Conservation (phyloP, 139 green algal genomes). For the Volvox africanus region DNA sequence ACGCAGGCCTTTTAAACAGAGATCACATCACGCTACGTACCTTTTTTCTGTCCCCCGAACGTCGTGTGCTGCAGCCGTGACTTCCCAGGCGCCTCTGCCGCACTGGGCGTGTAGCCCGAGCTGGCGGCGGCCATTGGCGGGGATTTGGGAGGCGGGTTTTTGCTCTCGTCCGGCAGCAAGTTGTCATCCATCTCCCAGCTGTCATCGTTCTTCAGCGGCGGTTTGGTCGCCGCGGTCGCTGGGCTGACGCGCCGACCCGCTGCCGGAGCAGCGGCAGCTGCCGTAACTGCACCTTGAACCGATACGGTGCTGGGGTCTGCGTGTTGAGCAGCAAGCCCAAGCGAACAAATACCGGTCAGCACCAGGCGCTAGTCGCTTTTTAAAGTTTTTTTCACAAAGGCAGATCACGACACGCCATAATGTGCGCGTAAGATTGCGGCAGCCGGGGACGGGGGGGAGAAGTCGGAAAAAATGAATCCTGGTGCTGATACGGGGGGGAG, state of each 20-base stretch:
- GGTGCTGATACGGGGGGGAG: too few relatives aligned
- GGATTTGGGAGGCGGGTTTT: not conserved
- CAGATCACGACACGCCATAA: too few relatives aligned
- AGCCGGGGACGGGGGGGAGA: too few relatives aligned
- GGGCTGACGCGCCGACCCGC: not conserved
- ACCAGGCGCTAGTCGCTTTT: too few relatives aligned
- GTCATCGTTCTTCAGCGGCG: conserved; percentile 16
- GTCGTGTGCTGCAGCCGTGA: conserved; percentile 22
- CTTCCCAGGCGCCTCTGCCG: not conserved
- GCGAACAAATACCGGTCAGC: too few relatives aligned
- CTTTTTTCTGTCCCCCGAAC: conserved; percentile 1
- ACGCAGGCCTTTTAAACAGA: too few relatives aligned
- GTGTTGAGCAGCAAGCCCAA: not conserved
- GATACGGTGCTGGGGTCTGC: conserved; percentile 26
- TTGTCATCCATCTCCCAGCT: conserved; percentile 53
- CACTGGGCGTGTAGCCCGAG: conserved; percentile 23
- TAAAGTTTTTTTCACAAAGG: too few relatives aligned
- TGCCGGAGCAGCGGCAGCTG: not conserved
- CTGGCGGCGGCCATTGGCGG: not conserved
- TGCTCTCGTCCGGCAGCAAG: conserved; percentile 50
- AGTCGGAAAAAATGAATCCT: too few relatives aligned
- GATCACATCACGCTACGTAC: not conserved
- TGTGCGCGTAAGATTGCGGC: too few relatives aligned
- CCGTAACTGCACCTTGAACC: not conserved
- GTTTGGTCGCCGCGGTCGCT: not conserved